phyloP scores from a whole-genome alignment of 176 grass and related monocot species.

The Coix lacrymajobi region DNA sequence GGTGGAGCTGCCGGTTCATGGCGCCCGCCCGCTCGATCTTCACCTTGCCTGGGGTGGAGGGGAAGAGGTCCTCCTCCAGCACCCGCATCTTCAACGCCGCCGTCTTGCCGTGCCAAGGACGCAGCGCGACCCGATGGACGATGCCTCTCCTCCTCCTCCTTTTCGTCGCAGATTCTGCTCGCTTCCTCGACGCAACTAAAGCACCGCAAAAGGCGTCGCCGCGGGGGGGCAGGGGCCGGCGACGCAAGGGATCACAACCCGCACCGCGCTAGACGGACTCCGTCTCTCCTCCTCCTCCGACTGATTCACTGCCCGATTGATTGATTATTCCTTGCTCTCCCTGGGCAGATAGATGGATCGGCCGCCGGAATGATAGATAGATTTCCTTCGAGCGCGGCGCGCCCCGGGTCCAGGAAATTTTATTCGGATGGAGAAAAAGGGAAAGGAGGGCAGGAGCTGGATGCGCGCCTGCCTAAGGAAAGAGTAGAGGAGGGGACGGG shows the following conservation, averaged over 20 bases:
- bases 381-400: background rate
- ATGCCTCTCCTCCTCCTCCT: background rate
- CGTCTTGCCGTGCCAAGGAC: background rate
- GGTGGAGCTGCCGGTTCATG: constrained; percentile 71
- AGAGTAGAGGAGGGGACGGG: background rate
- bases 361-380: background rate
- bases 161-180: background rate
- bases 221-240: background rate
- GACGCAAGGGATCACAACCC: constrained; percentile 8
- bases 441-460: constrained; percentile 36
- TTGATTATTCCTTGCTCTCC: background rate
- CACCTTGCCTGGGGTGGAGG: constrained; percentile 90
- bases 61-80: constrained; percentile 83
- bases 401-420: background rate
- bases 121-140: background rate
- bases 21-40: constrained; percentile 75
- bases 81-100: constrained; percentile 55
- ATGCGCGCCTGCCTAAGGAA: constrained; percentile 63
- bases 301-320: background rate
- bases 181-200: background rate
- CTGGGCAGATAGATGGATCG: background rate
- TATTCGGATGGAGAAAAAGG: background rate
- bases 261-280: background rate
- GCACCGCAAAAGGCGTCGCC: background rate
- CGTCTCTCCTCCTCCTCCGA: background rate